Percentiles rank a stretch among this genome's conserved stretches.
Evolutionary conservation across 768 basidiomycete species (phyloP).

Genomic region (Tricholoma sp.): DNA sequence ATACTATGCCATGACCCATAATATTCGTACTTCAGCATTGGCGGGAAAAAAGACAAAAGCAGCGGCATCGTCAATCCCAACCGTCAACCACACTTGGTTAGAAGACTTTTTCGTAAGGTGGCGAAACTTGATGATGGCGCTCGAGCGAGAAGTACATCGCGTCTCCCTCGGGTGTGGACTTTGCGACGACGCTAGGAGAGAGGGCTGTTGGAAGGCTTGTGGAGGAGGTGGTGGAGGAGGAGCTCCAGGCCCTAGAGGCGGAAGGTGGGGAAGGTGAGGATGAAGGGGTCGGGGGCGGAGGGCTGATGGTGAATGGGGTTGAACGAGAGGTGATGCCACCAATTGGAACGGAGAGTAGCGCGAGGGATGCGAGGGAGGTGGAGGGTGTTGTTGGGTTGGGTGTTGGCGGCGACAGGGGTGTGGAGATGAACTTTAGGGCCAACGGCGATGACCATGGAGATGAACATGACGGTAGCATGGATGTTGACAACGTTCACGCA

Average conservation of each 20-base stretch:
- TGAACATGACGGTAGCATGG: neutral
- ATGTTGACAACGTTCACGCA: constrained; percentile 1
- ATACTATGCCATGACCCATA: neutral
- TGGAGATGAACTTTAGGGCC: constrained; percentile 1
- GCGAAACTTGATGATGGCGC: constrained; percentile 59
- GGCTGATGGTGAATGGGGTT: neutral
- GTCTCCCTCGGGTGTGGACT: constrained; percentile 68
- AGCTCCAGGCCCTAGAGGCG: constrained; percentile 18
- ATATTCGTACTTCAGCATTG: constrained; percentile 22
- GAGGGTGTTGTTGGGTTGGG: constrained; percentile 16
- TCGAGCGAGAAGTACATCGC: constrained; percentile 62
- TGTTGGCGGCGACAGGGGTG: constrained; percentile 7
- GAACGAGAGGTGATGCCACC: constrained; percentile 13
- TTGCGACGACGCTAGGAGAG: constrained; percentile 40
- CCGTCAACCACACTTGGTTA: constrained; percentile 89
- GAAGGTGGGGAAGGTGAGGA: constrained; percentile 16
- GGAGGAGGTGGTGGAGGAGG: constrained; percentile 21
- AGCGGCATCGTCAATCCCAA: constrained; percentile 72
- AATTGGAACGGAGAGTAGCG: constrained; percentile 24
- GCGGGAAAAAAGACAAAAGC: constrained; percentile 70
- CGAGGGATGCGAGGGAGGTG: constrained; percentile 23
- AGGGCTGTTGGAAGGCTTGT: constrained; percentile 30
- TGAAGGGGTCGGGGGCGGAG: constrained; percentile 10
- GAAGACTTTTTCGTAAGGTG: constrained; percentile 87
- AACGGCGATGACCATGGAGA: constrained; percentile 2